Evolutionary conservation across 2,329 filamentous ascomycete genomes (phyloP).

Genomic region (Ophiostoma sp.): DNA sequence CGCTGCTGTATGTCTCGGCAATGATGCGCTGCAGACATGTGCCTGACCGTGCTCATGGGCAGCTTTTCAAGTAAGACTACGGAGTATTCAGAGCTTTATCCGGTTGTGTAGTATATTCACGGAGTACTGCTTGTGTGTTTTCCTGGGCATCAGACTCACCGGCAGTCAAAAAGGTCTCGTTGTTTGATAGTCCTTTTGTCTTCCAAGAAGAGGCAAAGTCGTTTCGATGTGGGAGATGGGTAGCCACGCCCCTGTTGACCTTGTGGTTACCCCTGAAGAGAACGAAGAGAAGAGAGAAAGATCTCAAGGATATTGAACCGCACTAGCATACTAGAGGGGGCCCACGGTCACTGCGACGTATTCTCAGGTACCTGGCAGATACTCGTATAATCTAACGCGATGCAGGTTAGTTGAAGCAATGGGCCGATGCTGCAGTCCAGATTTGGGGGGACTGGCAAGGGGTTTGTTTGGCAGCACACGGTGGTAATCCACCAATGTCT

Average conservation of each 20-base stretch:
- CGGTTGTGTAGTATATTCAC: too few species aligned
- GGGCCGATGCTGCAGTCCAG: slow-evolving; percentile 18
- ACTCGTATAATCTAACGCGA: slow-evolving; percentile 17
- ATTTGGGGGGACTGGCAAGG: slow-evolving; percentile 7
- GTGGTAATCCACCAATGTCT: neutral
- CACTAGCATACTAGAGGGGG: neutral
- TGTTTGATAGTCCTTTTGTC: neutral
- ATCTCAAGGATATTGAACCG: too few species aligned
- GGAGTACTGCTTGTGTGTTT: too few species aligned
- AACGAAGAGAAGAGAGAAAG: too few species aligned
- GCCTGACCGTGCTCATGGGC: neutral
- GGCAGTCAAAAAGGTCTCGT: slow-evolving; percentile 2
- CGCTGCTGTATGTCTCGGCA: slow-evolving; percentile 1
- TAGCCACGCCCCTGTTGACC: neutral
- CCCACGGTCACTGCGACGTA: neutral
- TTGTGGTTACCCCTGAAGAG: neutral
- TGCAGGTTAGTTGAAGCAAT: slow-evolving; percentile 14
- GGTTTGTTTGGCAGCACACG: neutral
- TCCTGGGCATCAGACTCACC: neutral
- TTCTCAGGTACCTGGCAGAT: neutral
- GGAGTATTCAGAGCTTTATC: too few species aligned
- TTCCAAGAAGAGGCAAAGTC: neutral
- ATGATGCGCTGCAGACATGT: neutral
- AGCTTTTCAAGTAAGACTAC: too few species aligned
- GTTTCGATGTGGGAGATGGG: neutral